Evolutionary conservation across 2,329 filamentous ascomycete genomes (phyloP).

Genomic region (Aureobasidium sp.): DNA sequence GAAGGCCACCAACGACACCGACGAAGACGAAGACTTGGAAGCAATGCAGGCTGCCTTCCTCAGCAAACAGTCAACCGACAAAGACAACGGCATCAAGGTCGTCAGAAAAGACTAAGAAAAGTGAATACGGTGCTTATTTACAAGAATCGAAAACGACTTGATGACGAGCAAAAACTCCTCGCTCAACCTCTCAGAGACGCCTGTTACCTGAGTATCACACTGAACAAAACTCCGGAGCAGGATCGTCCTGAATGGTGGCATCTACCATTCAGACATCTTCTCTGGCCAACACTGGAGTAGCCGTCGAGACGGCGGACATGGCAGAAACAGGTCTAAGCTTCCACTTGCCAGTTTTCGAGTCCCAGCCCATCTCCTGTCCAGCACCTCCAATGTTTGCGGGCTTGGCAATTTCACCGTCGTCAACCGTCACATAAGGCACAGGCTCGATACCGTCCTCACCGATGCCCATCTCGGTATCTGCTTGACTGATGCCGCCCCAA

Average conservation of each 20-base stretch:
- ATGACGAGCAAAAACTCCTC: slow-evolving; percentile 5
- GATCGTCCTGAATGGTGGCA: background rate
- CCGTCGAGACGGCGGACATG: background rate
- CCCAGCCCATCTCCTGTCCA: slow-evolving; percentile 26
- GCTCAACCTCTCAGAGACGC: background rate
- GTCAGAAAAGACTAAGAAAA: slow-evolving; percentile 46
- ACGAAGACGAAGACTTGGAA: slow-evolving; percentile 31
- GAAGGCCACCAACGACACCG: slow-evolving; percentile 19
- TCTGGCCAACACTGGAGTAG: background rate
- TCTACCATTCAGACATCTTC: background rate
- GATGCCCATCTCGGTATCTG: slow-evolving; percentile 21
- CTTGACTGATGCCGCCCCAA: slow-evolving; percentile 24
- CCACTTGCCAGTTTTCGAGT: slow-evolving; percentile 25
- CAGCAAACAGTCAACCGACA: slow-evolving; percentile 21
- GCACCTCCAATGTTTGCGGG: slow-evolving; percentile 16
- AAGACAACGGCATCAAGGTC: slow-evolving; percentile 63
- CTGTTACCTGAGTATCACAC: background rate
- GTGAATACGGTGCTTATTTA: background rate
- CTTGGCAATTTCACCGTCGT: slow-evolving; percentile 5
- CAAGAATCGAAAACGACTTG: background rate
- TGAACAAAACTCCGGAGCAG: background rate
- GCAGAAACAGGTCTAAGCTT: slow-evolving; percentile 22
- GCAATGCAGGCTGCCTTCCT: slow-evolving; percentile 33
- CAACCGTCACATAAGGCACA: slow-evolving; percentile 22
- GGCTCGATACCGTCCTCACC: slow-evolving; percentile 25